These are phyloP conservation scores for Drosera spatulata DNA, from an alignment of 179 eudicot species.

Conservation along the genomic window DNA sequence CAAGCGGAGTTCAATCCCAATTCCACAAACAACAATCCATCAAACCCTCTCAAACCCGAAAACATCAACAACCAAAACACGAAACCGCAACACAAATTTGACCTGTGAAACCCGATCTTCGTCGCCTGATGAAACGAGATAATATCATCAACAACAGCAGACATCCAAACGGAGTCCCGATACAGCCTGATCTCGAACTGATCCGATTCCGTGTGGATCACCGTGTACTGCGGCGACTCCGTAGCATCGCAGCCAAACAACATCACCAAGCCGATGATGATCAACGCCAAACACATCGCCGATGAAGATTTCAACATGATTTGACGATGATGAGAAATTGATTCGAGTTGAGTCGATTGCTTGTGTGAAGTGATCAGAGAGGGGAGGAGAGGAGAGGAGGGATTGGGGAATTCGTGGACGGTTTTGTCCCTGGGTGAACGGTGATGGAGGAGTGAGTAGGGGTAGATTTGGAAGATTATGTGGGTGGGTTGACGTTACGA, in stretches of 20 bases:
- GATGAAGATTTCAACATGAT: neutral
- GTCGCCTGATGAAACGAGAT: conserved; percentile 68
- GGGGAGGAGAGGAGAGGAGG: neutral
- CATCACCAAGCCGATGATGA: neutral
- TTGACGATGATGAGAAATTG: neutral
- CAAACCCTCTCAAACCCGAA: too few relatives aligned
- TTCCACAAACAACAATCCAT: too few relatives aligned
- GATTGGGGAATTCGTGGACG: too few relatives aligned
- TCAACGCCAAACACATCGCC: conserved; percentile 1
- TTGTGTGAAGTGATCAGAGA: neutral
- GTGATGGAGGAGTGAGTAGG: too few relatives aligned
- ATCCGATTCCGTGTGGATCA: conserved; percentile 59
- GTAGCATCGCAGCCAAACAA: conserved; percentile 8
- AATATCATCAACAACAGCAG: conserved; percentile 32
- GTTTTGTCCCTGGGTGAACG: too few relatives aligned
- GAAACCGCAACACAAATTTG: too few relatives aligned
- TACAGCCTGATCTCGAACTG: conserved; percentile 56
- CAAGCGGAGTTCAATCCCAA: too few relatives aligned
- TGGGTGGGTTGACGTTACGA: too few relatives aligned
- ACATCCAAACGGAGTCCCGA: conserved; percentile 63
- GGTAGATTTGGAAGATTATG: too few relatives aligned
- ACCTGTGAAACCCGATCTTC: conserved; percentile 74
- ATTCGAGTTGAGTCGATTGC: neutral
- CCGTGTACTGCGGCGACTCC: conserved; percentile 58
- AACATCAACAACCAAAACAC: too few relatives aligned